phyloP scores from a whole-genome alignment of 2,329 filamentous ascomycete species.

The Fusarium sororula region DNA sequence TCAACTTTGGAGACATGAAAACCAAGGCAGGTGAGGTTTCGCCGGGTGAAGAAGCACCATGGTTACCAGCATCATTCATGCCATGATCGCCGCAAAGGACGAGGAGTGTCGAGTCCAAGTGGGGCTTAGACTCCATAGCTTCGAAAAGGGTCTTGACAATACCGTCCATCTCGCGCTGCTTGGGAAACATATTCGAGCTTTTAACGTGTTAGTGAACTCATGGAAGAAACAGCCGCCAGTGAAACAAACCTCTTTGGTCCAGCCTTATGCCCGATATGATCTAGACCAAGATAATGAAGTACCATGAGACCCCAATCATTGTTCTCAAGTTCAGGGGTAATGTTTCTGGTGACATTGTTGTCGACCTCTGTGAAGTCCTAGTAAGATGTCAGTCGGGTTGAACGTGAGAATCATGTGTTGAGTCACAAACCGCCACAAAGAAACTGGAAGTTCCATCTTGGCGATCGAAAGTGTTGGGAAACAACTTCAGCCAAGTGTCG shows the following conservation, averaged over 20 bases:
- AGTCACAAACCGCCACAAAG: conserved; percentile 86
- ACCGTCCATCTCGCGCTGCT: conserved; percentile 92
- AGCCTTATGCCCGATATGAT: conserved; percentile 97
- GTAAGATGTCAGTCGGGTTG: background rate
- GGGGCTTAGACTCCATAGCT: conserved; percentile 74
- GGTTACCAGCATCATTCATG: conserved; percentile 99
- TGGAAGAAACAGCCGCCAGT: background rate
- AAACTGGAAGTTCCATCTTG: conserved; percentile 96
- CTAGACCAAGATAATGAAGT: conserved; percentile 92
- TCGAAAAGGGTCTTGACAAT: conserved; percentile 81
- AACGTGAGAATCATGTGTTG: background rate
- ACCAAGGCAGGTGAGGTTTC: conserved; percentile 94
- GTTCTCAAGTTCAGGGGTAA: conserved; percentile 77
- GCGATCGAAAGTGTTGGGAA: conserved; percentile 86
- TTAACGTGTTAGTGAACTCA: conserved; percentile 1
- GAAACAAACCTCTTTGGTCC: conserved; percentile 77
- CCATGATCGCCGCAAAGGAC: conserved; percentile 94
- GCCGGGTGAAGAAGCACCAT: conserved; percentile 91
- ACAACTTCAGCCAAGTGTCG: conserved; percentile 98
- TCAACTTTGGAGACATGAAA: conserved; percentile 88
- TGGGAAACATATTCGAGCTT: conserved; percentile 89
- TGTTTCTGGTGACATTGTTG: conserved; percentile 93
- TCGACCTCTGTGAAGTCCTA: conserved; percentile 98
- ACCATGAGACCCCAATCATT: conserved; percentile 94
- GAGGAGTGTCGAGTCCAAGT: conserved; percentile 81